Base-by-base conservation (phyloP, 1,284 basidiomycete species). In the Hemileia vastatrix region DNA sequence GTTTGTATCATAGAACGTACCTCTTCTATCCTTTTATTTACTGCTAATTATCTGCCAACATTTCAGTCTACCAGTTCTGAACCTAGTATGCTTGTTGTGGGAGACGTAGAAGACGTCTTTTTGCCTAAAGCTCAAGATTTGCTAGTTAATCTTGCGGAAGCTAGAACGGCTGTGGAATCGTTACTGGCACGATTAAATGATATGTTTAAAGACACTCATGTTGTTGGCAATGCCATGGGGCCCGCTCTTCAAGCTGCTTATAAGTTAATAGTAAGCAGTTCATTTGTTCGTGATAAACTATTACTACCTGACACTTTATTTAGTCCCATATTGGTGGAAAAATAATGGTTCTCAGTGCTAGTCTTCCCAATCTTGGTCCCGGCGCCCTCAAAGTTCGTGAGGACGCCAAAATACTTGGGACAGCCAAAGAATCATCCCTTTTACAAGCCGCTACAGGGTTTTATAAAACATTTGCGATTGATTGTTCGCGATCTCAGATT, bases 401-500 rank as follows among this genome's bases (percentile, higher is more conserved):
- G 73, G 95, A 99, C 77, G 85, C 90, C 55, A 99, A 98, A 78
- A 80, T 97, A 63, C 83, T 98, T 45, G 95, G 95, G 33, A 97
- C 94, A 1, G 79, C 87, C 44, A 98, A 97, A 81, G 91, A 95
- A 81, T 91, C 88, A 11, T 82, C 83, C 13, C 79, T 96, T 8
- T 81, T 96, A 44, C 90, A 91, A 79, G 82, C 92, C 15, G 89
- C 88, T 0, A 89, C 88, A 33, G 83, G 87, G 6, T 99, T 96
- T 80, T 99, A 97, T 83, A 99, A 98, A 81, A 92, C 90, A 0
- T 97, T 98, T 70, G 91, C 95, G 18, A 98, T 98, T 75, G 94
- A 98, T 71, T 98, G 94, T 77, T 97, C 94, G 6, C 85, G 94
- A 68, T 86, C 88, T 6, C 95, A 98, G 77, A 88, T 99, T 43